A percentile compares a stretch with the other conserved stretches of the same genome.
Evolutionary conservation across 2,329 filamentous ascomycete genomes (phyloP).

Genomic region (Cercospora brassicicola): DNA sequence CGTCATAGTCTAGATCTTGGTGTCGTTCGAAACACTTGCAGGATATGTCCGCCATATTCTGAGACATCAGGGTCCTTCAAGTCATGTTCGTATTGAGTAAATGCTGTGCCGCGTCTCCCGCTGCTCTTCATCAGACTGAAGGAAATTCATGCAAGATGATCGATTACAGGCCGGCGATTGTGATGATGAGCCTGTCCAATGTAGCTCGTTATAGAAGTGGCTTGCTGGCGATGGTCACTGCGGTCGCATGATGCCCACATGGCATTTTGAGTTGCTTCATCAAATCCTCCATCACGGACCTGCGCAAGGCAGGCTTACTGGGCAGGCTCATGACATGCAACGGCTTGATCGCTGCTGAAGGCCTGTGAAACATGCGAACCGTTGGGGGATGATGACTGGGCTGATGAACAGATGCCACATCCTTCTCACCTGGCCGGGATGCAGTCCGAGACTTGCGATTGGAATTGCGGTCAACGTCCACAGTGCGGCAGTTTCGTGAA

Average conservation of each 20-base stretch:
- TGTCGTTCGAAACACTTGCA: background rate
- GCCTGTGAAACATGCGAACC: background rate
- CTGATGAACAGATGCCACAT: background rate
- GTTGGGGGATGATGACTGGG: background rate
- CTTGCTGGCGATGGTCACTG: background rate
- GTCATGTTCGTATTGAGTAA: background rate
- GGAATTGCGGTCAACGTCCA: background rate
- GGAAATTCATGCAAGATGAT: background rate
- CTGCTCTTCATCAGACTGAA: background rate
- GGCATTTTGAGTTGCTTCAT: constrained; percentile 2
- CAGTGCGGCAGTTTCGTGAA: background rate
- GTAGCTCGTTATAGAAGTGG: background rate
- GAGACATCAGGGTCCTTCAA: background rate
- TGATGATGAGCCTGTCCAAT: background rate
- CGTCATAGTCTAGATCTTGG: background rate
- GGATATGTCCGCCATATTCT: background rate
- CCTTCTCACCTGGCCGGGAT: background rate
- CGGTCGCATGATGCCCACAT: background rate
- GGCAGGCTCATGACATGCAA: background rate
- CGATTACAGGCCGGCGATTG: background rate
- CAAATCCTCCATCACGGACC: background rate
- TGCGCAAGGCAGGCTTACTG: background rate
- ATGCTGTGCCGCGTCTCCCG: background rate
- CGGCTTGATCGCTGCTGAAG: background rate
- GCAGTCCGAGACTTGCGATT: background rate